A percentile compares a stretch with the other conserved stretches of the same genome.
Evolutionary conservation across 2,329 filamentous ascomycete genomes (phyloP).

Genomic region (Eutypa lata): DNA sequence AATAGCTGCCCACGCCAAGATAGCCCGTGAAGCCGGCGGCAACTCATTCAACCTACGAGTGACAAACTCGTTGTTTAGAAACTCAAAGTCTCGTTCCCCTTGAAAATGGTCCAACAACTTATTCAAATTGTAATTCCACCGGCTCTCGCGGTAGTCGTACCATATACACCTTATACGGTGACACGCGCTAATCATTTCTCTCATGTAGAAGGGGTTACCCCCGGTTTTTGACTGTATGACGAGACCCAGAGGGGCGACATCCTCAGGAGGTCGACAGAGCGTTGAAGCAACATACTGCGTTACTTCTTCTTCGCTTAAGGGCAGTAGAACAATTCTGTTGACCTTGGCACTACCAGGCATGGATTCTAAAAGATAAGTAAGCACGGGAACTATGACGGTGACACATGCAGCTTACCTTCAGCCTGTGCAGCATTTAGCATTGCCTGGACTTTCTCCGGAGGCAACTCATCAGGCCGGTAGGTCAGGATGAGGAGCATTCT

Average conservation of each 20-base stretch:
- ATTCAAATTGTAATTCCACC: slow-evolving; percentile 85
- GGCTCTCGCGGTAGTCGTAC: slow-evolving; percentile 81
- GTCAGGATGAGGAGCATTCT: slow-evolving; percentile 82
- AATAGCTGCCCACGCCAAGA: slow-evolving; percentile 83
- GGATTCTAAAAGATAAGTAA: slow-evolving; percentile 22
- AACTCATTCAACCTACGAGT: slow-evolving; percentile 74
- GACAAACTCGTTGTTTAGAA: slow-evolving; percentile 80
- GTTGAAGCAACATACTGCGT: slow-evolving; percentile 79
- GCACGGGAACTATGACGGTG: background rate
- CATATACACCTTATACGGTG: slow-evolving; percentile 84
- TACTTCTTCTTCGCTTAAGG: slow-evolving; percentile 76
- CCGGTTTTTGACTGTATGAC: slow-evolving; percentile 86
- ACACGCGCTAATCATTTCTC: slow-evolving; percentile 85
- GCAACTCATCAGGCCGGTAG: slow-evolving; percentile 64
- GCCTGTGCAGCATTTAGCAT: slow-evolving; percentile 53
- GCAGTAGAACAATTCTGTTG: slow-evolving; percentile 68
- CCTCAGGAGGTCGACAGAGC: slow-evolving; percentile 68
- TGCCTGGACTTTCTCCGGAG: slow-evolving; percentile 50
- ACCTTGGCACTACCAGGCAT: slow-evolving; percentile 51
- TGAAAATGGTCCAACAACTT: slow-evolving; percentile 82
- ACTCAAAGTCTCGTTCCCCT: slow-evolving; percentile 72
- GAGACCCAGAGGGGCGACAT: slow-evolving; percentile 73
- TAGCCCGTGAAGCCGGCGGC: slow-evolving; percentile 67
- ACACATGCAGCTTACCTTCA: slow-evolving; percentile 40
- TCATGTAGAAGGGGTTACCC: slow-evolving; percentile 87